phyloP scores from a whole-genome alignment of 2,329 filamentous ascomycete genomes.

The Thermoascus crustaceus region DNA sequence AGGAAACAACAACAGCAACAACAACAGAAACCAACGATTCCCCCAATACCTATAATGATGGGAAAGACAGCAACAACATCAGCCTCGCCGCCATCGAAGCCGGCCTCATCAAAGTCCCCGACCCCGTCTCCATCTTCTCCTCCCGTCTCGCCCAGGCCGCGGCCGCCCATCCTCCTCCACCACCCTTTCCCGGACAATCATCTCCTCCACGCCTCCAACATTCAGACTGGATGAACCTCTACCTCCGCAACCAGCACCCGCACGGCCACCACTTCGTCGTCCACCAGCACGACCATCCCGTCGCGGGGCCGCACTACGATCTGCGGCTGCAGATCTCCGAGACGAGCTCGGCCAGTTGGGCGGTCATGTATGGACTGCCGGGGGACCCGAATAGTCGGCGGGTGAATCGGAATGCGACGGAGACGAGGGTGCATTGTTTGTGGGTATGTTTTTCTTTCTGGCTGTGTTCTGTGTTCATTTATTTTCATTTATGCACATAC shows the following conservation, averaged over 20 bases:
- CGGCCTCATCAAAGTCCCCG: conserved; percentile 38
- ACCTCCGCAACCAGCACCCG: conserved; percentile 38
- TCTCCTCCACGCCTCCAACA: conserved; percentile 31
- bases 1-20: too few relatives aligned
- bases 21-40: too few relatives aligned
- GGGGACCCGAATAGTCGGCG: conserved; percentile 49
- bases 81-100: conserved; percentile 48
- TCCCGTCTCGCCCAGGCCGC: conserved; percentile 27
- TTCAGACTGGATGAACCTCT: conserved; percentile 37
- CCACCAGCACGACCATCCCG: conserved; percentile 65
- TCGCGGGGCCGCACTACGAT: conserved; percentile 62
- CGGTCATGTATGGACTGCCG: conserved; percentile 56
- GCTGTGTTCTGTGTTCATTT: too few relatives aligned
- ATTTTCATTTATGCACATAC: too few relatives aligned
- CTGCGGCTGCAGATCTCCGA: conserved; percentile 61
- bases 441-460: conserved; percentile 37
- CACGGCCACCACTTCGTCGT: conserved; percentile 56
- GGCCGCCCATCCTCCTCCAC: too few relatives aligned
- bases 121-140: conserved; percentile 44
- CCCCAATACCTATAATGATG: too few relatives aligned
- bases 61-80: too few relatives aligned
- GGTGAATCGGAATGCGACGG: conserved; percentile 52
- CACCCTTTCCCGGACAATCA: conserved; percentile 5
- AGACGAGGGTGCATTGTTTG: conserved; percentile 54
- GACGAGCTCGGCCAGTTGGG: conserved; percentile 57